These are phyloP conservation scores for Penicillium turbatum DNA, from an alignment of 495 filamentous ascomycete genomes.

Conservation along the genomic window DNA sequence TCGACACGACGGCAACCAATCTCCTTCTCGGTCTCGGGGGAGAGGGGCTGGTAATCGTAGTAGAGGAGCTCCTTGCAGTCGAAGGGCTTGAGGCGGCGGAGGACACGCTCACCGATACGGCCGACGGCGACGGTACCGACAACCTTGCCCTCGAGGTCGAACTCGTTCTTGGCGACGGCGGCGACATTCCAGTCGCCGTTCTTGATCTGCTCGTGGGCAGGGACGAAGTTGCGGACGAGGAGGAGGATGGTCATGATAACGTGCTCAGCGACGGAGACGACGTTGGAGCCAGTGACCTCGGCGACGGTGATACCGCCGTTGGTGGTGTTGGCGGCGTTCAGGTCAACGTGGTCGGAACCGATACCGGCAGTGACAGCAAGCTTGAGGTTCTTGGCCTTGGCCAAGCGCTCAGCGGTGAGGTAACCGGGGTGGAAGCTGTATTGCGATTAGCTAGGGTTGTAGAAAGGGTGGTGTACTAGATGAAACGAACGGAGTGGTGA, in stretches of 20 bases:
- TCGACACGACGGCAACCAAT: constrained; percentile 91
- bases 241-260: constrained; percentile 98
- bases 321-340: constrained; percentile 95
- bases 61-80: constrained; percentile 99
- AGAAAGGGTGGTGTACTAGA: neutral
- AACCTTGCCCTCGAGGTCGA: constrained; percentile 93
- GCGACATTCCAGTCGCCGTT: constrained; percentile 93
- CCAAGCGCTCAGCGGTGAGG: constrained; percentile 91
- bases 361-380: constrained; percentile 94
- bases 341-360: constrained; percentile 96
- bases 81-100: constrained; percentile 90
- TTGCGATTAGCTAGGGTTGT: constrained; percentile 16
- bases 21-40: constrained; percentile 83
- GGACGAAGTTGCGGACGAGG: constrained; percentile 96
- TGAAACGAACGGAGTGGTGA: constrained; percentile 85
- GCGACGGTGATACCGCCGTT: constrained; percentile 97
- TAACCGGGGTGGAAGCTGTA: constrained; percentile 96
- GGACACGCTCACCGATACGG: constrained; percentile 96
- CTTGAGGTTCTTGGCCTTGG: constrained; percentile 98
- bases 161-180: constrained; percentile 94
- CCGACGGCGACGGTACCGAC: constrained; percentile 97
- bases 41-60: constrained; percentile 97
- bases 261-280: constrained; percentile 88
- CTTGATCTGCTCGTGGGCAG: constrained; percentile 90
- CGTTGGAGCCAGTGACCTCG: constrained; percentile 92